Percentiles rank a stretch among this genome's conserved stretches.
These are phyloP conservation scores for Dichomitus squalens DNA, from an alignment of 1,284 basidiomycete genomes.

Conservation along the genomic window DNA sequence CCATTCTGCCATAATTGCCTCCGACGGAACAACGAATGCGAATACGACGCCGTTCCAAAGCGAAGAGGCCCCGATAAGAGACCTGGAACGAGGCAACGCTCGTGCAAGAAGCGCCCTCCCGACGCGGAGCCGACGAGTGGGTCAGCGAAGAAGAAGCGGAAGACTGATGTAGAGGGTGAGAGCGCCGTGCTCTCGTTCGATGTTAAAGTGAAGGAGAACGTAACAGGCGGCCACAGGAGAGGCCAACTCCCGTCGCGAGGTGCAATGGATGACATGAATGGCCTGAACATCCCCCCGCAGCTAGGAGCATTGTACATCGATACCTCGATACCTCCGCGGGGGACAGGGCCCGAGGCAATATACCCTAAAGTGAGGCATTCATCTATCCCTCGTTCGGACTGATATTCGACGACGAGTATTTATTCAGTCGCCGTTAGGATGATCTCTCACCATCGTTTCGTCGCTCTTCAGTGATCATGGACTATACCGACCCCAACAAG, in stretches of 20 bases:
- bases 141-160: slow-evolving; percentile 62
- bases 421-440: slow-evolving; percentile 36
- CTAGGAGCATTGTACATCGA: slow-evolving; percentile 31
- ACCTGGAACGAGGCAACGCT: slow-evolving; percentile 77
- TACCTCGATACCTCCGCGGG: slow-evolving; percentile 30
- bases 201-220: slow-evolving; percentile 32
- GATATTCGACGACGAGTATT: slow-evolving; percentile 34
- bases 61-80: slow-evolving; percentile 81
- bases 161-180: slow-evolving; percentile 35
- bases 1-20: slow-evolving; percentile 79
- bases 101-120: slow-evolving; percentile 73
- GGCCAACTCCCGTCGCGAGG: slow-evolving; percentile 27
- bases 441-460: slow-evolving; percentile 30
- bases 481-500: slow-evolving; percentile 24
- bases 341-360: slow-evolving; percentile 29
- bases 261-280: slow-evolving; percentile 29
- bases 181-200: slow-evolving; percentile 31
- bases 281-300: slow-evolving; percentile 25
- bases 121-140: slow-evolving; percentile 50
- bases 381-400: slow-evolving; percentile 20
- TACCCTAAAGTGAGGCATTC: slow-evolving; percentile 35
- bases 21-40: slow-evolving; percentile 71
- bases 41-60: slow-evolving; percentile 78
- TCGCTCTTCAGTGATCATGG: slow-evolving; percentile 28
- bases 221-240: slow-evolving; percentile 29